Evolutionary conservation across 495 filamentous ascomycete species (phyloP), one percentile per base, ranked within the genome.

Genomic region (Neurospora pannonica): DNA sequence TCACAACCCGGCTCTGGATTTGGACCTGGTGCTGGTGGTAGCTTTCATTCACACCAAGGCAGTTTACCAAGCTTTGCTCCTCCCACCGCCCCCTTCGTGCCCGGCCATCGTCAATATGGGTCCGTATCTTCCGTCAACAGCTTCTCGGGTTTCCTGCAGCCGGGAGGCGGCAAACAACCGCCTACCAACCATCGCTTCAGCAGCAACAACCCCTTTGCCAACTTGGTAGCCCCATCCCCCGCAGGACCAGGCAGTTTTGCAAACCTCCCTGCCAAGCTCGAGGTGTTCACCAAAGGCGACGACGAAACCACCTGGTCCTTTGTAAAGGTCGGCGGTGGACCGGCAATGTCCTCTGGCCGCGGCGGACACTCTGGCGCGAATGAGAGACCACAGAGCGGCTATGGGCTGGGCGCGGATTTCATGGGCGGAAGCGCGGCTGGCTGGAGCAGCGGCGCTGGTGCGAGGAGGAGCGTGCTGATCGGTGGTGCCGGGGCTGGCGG

Each of bases 241-340:
- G 28, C 73, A 21, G 43, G 40, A 1, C 46, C 75, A n/a, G 71
- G 71, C 1, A 48, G 76, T 54, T 60, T 78, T 40, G n/a, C 82
- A 79, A 70, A 86, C 81, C 76, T 92, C 87, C 79, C 84, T 75
- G 90, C 92, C 74, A 88, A 89, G 8, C 86, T 97, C 37, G 89
- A 92, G 77, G 89, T 97, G 36, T 97, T 94, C 81, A 93, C 89
- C 80, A 97, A 97, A 83, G 92, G 93, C 36, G 86, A 94, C 24
- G 91, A 94, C 74, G 93, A 81, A 36, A 71, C 94, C 77, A 93
- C 95, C 76, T 97, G 94, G 94, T 92, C 92, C 75, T 92, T 94
- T 79, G 83, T 84, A 34, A 79, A 79, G 37, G 83, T 88, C 31
- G 74, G 80, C 36, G 69, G 76, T 17, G 76, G 72, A 11, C 48